Evolutionary conservation across 1,284 basidiomycete genomes (phyloP).

Genomic region (Ceratobasidium sp.): DNA sequence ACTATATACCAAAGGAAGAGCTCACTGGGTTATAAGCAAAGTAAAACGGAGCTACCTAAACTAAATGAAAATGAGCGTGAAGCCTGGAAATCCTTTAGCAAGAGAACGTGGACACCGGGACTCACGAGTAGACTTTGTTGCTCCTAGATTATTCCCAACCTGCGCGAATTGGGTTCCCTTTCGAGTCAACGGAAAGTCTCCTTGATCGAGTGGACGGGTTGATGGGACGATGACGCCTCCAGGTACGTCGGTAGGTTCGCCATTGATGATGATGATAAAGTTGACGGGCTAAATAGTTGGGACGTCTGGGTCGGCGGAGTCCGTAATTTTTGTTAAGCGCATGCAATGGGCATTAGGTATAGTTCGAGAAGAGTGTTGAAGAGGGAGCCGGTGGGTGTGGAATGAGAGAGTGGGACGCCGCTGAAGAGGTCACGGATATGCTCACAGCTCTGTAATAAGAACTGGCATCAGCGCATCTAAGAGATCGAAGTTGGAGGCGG

Average conservation of each 20-base stretch:
- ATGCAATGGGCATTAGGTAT: slow-evolving; percentile 64
- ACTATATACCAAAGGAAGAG: no score
- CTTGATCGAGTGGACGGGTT: slow-evolving; percentile 53
- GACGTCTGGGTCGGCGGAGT: slow-evolving; percentile 45
- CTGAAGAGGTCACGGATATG: slow-evolving; percentile 62
- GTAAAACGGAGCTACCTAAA: no score
- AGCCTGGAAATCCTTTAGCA: no score
- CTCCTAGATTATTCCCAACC: slow-evolving; percentile 63
- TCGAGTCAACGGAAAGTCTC: slow-evolving; percentile 55
- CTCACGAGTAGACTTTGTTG: no score
- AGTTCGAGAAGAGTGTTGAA: slow-evolving; percentile 64
- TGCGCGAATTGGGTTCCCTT: slow-evolving; percentile 75
- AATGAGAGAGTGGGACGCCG: slow-evolving; percentile 61
- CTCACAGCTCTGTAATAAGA: slow-evolving; percentile 27
- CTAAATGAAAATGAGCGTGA: no score
- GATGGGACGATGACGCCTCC: slow-evolving; percentile 54
- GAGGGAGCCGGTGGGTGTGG: slow-evolving; percentile 66
- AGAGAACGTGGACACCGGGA: no score
- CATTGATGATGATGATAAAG: slow-evolving; percentile 74
- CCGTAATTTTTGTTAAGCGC: slow-evolving; percentile 53
- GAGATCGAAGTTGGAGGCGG: not conserved
- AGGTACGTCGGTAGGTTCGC: slow-evolving; percentile 58
- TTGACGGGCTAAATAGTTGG: slow-evolving; percentile 65
- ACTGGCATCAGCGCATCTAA: not conserved
- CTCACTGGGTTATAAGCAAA: no score